Evolutionary conservation across 169 alveolate genomes (phyloP).

Genomic region (Miamiensis avidus): DNA sequence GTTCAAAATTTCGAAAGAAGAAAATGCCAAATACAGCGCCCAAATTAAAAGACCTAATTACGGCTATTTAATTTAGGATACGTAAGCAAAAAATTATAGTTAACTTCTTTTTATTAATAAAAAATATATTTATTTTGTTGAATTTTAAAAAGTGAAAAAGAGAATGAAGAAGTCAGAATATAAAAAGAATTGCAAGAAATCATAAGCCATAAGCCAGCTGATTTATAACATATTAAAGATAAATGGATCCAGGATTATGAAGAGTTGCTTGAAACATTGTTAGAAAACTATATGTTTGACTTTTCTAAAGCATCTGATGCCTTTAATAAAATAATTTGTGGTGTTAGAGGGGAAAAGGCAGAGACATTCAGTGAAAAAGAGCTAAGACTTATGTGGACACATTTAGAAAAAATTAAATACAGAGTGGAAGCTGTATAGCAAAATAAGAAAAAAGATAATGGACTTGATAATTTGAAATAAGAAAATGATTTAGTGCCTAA

Average conservation of each 20-base stretch:
- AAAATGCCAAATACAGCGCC: neutral
- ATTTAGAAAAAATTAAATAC: neutral
- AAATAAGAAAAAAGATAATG: neutral
- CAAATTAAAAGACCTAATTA: neutral
- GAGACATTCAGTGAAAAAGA: neutral
- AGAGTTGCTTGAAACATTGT: slow-evolving; percentile 28
- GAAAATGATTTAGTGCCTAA: neutral
- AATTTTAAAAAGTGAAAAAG: slow-evolving; percentile 15
- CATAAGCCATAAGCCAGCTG: neutral
- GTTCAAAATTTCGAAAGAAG: neutral
- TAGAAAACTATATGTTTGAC: slow-evolving; percentile 31
- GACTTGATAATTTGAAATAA: neutral
- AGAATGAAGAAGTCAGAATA: slow-evolving; percentile 10
- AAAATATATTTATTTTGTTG: neutral
- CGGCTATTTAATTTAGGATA: neutral
- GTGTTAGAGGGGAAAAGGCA: neutral
- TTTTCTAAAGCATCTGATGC: slow-evolving; percentile 25
- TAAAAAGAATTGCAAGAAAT: slow-evolving; percentile 16
- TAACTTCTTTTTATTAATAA: too few species aligned
- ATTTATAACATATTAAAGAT: neutral
- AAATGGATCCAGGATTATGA: slow-evolving; percentile 40
- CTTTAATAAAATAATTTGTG: slow-evolving; percentile 8
- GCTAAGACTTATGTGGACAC: neutral
- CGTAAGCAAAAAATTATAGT: too few species aligned
- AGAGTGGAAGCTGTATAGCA: too few species aligned